Conservation (phyloP, 2,329 filamentous ascomycete genomes). For the Balansia obtecta region DNA sequence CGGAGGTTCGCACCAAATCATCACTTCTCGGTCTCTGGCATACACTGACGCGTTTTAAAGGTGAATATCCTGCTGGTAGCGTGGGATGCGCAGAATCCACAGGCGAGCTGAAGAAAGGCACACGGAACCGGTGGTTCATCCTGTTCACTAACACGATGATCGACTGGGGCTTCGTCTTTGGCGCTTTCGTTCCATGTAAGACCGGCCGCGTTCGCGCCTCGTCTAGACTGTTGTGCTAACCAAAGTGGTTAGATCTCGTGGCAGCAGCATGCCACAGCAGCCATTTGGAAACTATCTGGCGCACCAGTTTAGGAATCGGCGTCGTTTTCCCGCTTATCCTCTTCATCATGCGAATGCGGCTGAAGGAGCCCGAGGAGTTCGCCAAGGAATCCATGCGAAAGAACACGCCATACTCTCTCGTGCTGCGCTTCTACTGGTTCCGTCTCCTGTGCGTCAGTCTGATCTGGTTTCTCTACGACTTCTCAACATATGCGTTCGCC, state of each 20-base stretch:
- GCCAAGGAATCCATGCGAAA: slow-evolving; percentile 55
- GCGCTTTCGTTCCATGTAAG: slow-evolving; percentile 58
- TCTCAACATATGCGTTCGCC: slow-evolving; percentile 72
- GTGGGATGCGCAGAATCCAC: slow-evolving; percentile 69
- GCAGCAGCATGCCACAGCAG: slow-evolving; percentile 43
- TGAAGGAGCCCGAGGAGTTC: slow-evolving; percentile 71
- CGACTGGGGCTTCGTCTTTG: slow-evolving; percentile 69
- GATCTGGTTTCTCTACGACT: slow-evolving; percentile 89
- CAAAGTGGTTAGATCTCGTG: slow-evolving; percentile 27
- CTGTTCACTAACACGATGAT: slow-evolving; percentile 85
- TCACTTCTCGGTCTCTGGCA: neutral
- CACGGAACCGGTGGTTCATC: slow-evolving; percentile 83
- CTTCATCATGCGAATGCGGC: slow-evolving; percentile 56
- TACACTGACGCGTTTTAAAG: slow-evolving; percentile 12
- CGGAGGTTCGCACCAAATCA: slow-evolving; percentile 34
- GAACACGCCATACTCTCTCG: slow-evolving; percentile 42
- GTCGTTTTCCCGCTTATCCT: slow-evolving; percentile 64
- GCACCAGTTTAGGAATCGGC: slow-evolving; percentile 66
- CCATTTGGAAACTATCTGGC: slow-evolving; percentile 67
- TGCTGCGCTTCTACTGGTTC: slow-evolving; percentile 57
- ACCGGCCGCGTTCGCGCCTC: slow-evolving; percentile 14
- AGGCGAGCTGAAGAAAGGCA: slow-evolving; percentile 67
- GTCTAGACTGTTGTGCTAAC: neutral
- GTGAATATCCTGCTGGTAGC: slow-evolving; percentile 71
- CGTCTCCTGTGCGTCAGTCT: slow-evolving; percentile 56